Evolutionary conservation across 306 rosid species (phyloP), one percentile per base, ranked within the genome.

Genomic region (Pueraria montana): DNA sequence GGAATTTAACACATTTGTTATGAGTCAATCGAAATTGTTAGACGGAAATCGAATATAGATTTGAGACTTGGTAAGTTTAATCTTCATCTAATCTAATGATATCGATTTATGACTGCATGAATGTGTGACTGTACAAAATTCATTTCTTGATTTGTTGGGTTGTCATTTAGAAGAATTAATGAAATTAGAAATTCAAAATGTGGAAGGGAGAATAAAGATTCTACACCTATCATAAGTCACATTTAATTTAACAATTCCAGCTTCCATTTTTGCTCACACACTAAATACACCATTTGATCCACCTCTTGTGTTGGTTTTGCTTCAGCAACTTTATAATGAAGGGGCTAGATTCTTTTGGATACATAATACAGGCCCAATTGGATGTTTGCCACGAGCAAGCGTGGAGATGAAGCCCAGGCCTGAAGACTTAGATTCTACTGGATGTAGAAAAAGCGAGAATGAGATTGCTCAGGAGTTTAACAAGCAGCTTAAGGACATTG

Each of bases 301-400:
- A n/a, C 24, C 58, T 49, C 70, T 21, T 58, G 26, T 46, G 13
- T 5, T 55, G 14, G 61, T 20, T 74, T 32, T 85, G 80, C 80
- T 87, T 80, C 81, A 91, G 97, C 79, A 75, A 81, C 80, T 90
- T 62, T 87, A 87, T 85, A 77, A 87, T 2, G 90, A 90, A 86
- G 94, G 94, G 5, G 93, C 91, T 10, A 86, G 91, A 78, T 12
- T 82, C n/a, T 91, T 90, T 73, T 88, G 96, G 94, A 87, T 93
- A 64, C 94, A 93, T 62, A 86, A 85, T 82, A 86, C 93, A 8
- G 93, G 96, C 32, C 91, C 96, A 46, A 71, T 85, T 65, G 93
- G 94, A 40, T 90, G 97, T 81, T 85, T 91, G 83, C 92, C 93
- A 86, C 77, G 50, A 76, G 34, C 56, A 82, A 30, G 84, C 21